Base-by-base conservation (phyloP, 805 yeast genomes). In the Lachancea quebecensis region DNA sequence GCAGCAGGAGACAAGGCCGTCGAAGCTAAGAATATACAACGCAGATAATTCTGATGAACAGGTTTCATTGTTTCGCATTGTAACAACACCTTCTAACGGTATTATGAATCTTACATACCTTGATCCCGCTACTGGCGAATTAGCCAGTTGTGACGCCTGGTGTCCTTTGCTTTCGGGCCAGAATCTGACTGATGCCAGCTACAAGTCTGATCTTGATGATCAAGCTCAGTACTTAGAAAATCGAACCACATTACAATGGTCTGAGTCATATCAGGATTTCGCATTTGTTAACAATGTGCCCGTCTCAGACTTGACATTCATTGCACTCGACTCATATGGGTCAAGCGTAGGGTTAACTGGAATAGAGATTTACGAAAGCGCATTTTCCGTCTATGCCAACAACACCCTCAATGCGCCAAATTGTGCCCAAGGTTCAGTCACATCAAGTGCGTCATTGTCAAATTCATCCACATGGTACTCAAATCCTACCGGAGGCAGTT, bases 81-180 rank as follows among this genome's bases (percentile, higher is more conserved):
- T 83, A 34, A 81, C 96, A 0, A 66, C 74, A 44, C 97, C 97
- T 0, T 74, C 89, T 10, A 75, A 81, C 53, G 87, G 97, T 52
- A 91, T 91, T 50, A 85, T 93, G 96, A 93, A 93, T 61, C 63
- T 93, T 51, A 79, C 95, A 0, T 93, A 89, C 57, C 68, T 85
- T 17, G 91, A 91, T 58, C 95, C 95, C 2, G 49, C 59, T 0
- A 74, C 87, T 2, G 79, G 82, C 40, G 65, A 70, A n/a, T 41
- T 74, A 2, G 60, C 66, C 12, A 67, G 68, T 58, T 93, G 99
- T 70, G 96, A 89, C 62, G 95, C 96, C 0, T 82, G 78, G 75
- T 93, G 99, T 64, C 95, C 96, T 0, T 68, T 91, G 21, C 65
- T 74, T 1, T 70, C 71, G 27, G 60, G 62, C 10, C 46, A 70